Evolutionary conservation across 208 protist genomes (phyloP), one percentile per base, ranked within the genome.

Genomic region (Trypanosoma lewisi): DNA sequence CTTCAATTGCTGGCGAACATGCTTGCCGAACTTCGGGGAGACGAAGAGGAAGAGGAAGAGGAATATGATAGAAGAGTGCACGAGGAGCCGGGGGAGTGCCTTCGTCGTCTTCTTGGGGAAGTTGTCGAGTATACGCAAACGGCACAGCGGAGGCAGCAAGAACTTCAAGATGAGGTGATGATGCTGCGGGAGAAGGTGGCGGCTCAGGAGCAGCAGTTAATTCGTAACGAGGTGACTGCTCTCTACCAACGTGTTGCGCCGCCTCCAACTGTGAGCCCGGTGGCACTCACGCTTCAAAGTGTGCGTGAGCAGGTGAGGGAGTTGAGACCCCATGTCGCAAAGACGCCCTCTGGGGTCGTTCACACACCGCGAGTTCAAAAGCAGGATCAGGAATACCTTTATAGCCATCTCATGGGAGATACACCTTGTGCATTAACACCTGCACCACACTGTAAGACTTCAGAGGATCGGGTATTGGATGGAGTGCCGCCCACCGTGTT

Each of bases 251-350:
- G 74, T 30, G 36, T 85, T 23, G 41, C 84, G 23, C 77, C 70
- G 6, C 27, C 63, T 4, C 37, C 67, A 5, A 56, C 68, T 4
- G 65, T 78, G 7, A 88, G 74, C 57, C 70, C 77, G 0, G 72
- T 77, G 19, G 74, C 67, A 0, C 66, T 73, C n/a, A 79, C 74
- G 19, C 59, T 91, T 49, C 65, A 78, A 39, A 64, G 72, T n/a
- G 76, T 85, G n/a, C 70, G 78, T 56, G 75, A 82, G 25, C 80
- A 87, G 54, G 67, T 76, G 36, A 62, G 58, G 28, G 57, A 85
- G 56, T 66, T 84, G 48, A 72, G 76, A 30, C 50, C 62, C 8
- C 8, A 21, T 27, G 19, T 12, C 14, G 42, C 14, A 67, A 27
- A n/a, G 14, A 47, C 36, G 37, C 37, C 54, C 23, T 52, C 14